phyloP scores from a whole-genome alignment of 2,329 filamentous ascomycete species.

The Aspergillus glaucus region DNA sequence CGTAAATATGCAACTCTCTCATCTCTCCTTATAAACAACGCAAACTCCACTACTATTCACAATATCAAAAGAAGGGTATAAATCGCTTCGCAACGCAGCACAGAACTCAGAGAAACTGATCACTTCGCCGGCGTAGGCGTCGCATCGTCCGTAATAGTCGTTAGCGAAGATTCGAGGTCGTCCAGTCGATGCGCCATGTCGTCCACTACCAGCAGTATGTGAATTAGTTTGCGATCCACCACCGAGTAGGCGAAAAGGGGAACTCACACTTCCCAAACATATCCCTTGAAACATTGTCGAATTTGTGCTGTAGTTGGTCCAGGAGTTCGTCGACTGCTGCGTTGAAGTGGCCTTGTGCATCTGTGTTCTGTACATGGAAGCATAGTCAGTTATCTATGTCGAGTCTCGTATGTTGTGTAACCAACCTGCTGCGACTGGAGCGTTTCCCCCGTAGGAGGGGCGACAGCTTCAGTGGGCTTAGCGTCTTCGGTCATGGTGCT shows the following conservation, averaged over 20 bases:
- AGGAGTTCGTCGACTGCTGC: constrained; percentile 80
- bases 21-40: not conserved
- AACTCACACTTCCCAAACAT: constrained; percentile 77
- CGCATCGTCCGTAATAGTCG: constrained; percentile 44
- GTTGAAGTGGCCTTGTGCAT: constrained; percentile 52
- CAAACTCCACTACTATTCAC: not conserved
- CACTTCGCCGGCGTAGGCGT: constrained; percentile 13
- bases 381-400: no score
- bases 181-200: constrained; percentile 86
- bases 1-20: no score
- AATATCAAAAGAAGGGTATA: not conserved
- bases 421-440: constrained; percentile 20
- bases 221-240: not conserved
- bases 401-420: not conserved
- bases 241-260: not conserved
- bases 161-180: constrained; percentile 68
- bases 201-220: constrained; percentile 59
- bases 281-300: constrained; percentile 75
- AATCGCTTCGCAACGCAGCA: not conserved
- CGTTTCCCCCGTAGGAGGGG: constrained; percentile 11
- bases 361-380: constrained; percentile 15
- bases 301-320: constrained; percentile 77
- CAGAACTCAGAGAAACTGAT: not conserved
- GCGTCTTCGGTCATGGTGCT: constrained; percentile 17
- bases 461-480: constrained; percentile 2